Conservation (phyloP, 768 basidiomycete species). For the Leucosporidium yakuticum region DNA sequence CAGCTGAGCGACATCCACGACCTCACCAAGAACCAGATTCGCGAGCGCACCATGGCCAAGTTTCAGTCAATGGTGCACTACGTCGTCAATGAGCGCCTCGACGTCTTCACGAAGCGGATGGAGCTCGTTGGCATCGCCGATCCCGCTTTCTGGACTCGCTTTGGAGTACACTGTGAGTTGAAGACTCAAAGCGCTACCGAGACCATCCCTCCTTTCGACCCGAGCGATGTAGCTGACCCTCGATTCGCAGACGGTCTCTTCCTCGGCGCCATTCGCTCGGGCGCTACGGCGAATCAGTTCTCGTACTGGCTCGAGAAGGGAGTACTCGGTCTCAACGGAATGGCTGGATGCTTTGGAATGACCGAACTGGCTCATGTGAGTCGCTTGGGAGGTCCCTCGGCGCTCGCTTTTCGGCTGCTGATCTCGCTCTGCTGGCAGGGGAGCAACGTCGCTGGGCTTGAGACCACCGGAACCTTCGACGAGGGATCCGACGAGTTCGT, state of each 20-base stretch:
- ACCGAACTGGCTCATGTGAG: constrained; percentile 34
- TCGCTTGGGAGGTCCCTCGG: neutral
- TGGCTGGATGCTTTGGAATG: constrained; percentile 46
- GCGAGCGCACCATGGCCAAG: constrained; percentile 47
- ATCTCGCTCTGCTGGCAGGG: constrained; percentile 40
- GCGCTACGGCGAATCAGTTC: constrained; percentile 46
- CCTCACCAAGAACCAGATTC: constrained; percentile 33
- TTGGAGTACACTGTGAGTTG: constrained; percentile 43
- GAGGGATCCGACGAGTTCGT: constrained; percentile 46
- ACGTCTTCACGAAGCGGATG: constrained; percentile 46
- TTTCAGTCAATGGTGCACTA: constrained; percentile 46
- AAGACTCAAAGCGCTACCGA: neutral
- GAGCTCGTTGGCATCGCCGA: constrained; percentile 46
- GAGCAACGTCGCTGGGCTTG: constrained; percentile 48
- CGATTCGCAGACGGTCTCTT: constrained; percentile 26
- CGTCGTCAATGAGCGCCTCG: constrained; percentile 46
- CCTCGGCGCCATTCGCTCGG: constrained; percentile 45
- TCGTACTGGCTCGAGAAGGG: constrained; percentile 47
- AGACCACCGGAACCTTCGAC: constrained; percentile 49
- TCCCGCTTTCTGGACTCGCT: constrained; percentile 47
- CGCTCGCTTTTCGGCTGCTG: neutral
- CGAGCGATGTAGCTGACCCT: neutral
- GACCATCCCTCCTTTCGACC: neutral
- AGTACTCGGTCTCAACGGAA: constrained; percentile 46
- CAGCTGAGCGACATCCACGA: constrained; percentile 46